A percentile compares a stretch with the other conserved stretches of the same genome.
Evolutionary conservation across 805 yeast species (phyloP).

Genomic region (Saturnispora quitensis): DNA sequence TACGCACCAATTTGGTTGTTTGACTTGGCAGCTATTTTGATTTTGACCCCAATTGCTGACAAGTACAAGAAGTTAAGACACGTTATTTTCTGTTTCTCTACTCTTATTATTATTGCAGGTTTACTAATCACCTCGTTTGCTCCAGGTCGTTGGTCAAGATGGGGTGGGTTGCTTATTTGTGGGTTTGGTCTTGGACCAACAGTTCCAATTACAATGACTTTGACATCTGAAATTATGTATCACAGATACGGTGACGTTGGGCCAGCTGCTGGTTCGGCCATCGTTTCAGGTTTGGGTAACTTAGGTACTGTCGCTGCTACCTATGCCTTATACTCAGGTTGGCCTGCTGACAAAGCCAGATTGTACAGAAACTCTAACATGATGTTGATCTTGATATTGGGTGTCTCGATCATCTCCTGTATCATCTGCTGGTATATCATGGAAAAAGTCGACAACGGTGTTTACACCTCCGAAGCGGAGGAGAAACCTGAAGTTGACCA

Average conservation of each 20-base stretch:
- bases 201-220: slow-evolving; percentile 80
- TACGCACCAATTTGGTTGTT: slow-evolving; percentile 90
- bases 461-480: slow-evolving; percentile 10
- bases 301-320: slow-evolving; percentile 80
- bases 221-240: slow-evolving; percentile 69
- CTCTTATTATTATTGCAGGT: slow-evolving; percentile 64
- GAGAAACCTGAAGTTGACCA: not conserved
- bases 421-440: slow-evolving; percentile 18
- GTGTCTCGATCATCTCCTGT: slow-evolving; percentile 56
- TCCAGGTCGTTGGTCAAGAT: slow-evolving; percentile 60
- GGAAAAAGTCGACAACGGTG: slow-evolving; percentile 17
- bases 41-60: slow-evolving; percentile 77
- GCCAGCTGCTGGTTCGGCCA: slow-evolving; percentile 70
- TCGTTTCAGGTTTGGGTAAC: slow-evolving; percentile 81
- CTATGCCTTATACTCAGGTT: slow-evolving; percentile 76
- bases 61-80: slow-evolving; percentile 50
- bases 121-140: slow-evolving; percentile 72
- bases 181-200: slow-evolving; percentile 91
- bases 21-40: slow-evolving; percentile 65
- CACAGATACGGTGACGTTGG: slow-evolving; percentile 76
- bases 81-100: slow-evolving; percentile 50
- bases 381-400: slow-evolving; percentile 75
- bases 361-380: slow-evolving; percentile 64
- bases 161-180: slow-evolving; percentile 71
- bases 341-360: slow-evolving; percentile 68